phyloP scores from a whole-genome alignment of 2,329 filamentous ascomycete genomes.

The Epicoccum sorghinum region DNA sequence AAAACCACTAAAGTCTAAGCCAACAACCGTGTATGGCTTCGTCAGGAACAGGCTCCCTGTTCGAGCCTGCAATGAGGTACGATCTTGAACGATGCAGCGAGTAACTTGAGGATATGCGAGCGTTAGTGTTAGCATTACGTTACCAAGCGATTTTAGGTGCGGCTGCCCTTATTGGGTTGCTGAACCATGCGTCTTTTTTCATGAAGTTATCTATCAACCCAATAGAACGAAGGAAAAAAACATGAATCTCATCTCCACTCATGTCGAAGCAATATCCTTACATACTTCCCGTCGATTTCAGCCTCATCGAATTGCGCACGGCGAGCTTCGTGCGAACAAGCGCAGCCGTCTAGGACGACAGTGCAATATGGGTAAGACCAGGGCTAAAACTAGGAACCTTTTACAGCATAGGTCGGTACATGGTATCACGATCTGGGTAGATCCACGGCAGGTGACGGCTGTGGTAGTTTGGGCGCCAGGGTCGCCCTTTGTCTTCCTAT shows the following conservation, averaged over 20 bases:
- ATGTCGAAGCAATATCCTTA: neutral
- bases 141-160: constrained; percentile 22
- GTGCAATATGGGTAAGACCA: no score
- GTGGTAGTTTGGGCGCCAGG: constrained; percentile 5
- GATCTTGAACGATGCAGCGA: constrained; percentile 10
- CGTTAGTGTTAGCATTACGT: constrained; percentile 14
- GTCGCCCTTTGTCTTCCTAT: constrained; percentile 9
- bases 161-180: constrained; percentile 23
- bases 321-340: neutral
- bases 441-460: neutral
- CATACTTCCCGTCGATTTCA: neutral
- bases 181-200: constrained; percentile 20
- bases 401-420: neutral
- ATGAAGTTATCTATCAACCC: constrained; percentile 5
- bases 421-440: neutral
- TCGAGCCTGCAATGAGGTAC: constrained; percentile 7
- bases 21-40: neutral
- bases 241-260: constrained; percentile 10
- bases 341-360: no score
- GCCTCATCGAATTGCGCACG: neutral
- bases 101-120: constrained; percentile 17
- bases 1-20: neutral
- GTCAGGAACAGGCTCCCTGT: neutral
- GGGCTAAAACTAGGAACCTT: neutral
- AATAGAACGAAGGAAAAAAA: constrained; percentile 23